phyloP scores from a whole-genome alignment of 805 yeast species.

The Cyberlindnera maclurae region DNA sequence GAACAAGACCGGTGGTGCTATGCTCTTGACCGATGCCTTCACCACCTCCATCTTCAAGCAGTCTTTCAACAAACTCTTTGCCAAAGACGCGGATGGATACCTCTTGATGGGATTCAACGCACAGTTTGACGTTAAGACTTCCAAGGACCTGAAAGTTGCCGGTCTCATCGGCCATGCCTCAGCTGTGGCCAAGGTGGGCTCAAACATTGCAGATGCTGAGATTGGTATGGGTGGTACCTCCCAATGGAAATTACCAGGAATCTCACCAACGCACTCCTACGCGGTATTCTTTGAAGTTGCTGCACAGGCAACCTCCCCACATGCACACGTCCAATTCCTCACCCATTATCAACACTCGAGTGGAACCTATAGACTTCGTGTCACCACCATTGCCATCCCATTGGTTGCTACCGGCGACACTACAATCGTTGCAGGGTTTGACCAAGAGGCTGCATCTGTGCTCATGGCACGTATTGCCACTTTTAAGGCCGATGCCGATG shows the following conservation, averaged over 20 bases:
- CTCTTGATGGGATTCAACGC: constrained; percentile 90
- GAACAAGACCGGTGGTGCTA: constrained; percentile 83
- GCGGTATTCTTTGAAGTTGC: constrained; percentile 84
- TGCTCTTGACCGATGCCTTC: constrained; percentile 85
- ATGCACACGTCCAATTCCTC: constrained; percentile 67
- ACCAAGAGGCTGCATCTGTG: constrained; percentile 97
- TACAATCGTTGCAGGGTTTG: constrained; percentile 61
- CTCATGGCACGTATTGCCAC: constrained; percentile 88
- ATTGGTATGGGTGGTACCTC: constrained; percentile 92
- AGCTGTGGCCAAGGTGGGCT: constrained; percentile 52
- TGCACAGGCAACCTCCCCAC: constrained; percentile 29
- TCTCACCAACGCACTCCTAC: constrained; percentile 84
- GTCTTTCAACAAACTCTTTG: constrained; percentile 59
- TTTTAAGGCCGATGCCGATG: constrained; percentile 73
- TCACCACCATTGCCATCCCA: constrained; percentile 71
- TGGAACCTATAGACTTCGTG: constrained; percentile 82
- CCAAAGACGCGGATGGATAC: constrained; percentile 81
- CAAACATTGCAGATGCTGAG: constrained; percentile 84
- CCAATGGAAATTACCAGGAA: constrained; percentile 77
- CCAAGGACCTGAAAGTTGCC: constrained; percentile 79
- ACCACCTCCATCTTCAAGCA: constrained; percentile 63
- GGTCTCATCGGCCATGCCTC: constrained; percentile 94
- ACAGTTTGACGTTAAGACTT: constrained; percentile 77
- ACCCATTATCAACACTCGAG: constrained; percentile 95
- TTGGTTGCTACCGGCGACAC: constrained; percentile 56